Percentiles rank a stretch among this genome's conserved stretches.
These are phyloP conservation scores for Bauhinia variegata DNA, from an alignment of 306 rosid genomes.

Conservation along the genomic window DNA sequence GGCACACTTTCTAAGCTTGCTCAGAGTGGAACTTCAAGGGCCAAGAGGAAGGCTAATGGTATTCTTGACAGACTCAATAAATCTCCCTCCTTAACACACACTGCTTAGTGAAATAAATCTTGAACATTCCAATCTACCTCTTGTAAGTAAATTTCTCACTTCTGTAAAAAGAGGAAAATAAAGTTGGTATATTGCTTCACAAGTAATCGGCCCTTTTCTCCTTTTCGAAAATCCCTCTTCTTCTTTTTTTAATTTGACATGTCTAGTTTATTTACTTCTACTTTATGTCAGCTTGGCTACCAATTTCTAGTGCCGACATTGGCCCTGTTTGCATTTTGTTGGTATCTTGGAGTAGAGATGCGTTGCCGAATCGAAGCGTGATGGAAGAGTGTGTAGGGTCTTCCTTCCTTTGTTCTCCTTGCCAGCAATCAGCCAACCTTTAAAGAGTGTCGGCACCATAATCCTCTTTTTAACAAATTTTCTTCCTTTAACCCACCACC, in stretches of 20 bases:
- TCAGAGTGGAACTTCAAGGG: slow-evolving; percentile 65
- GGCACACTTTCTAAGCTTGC: slow-evolving; percentile 63
- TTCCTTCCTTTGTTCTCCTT: slow-evolving; percentile 26
- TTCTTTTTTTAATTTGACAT: no score
- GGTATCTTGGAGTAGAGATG: slow-evolving; percentile 25
- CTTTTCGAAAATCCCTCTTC: slow-evolving; percentile 17
- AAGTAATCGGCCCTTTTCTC: slow-evolving; percentile 25
- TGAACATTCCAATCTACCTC: slow-evolving; percentile 3
- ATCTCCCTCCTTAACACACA: slow-evolving; percentile 55
- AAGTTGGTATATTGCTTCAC: slow-evolving; percentile 24
- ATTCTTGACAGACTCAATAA: slow-evolving; percentile 65
- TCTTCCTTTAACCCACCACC: slow-evolving; percentile 4
- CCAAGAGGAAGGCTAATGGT: slow-evolving; percentile 70
- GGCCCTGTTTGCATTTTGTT: slow-evolving; percentile 36
- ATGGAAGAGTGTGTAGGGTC: slow-evolving; percentile 38
- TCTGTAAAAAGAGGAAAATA: slow-evolving; percentile 43
- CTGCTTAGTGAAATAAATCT: slow-evolving; percentile 55
- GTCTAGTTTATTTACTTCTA: slow-evolving; percentile 3
- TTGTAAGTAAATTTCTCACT: slow-evolving; percentile 37
- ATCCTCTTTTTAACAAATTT: slow-evolving; percentile 29
- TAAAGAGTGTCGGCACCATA: slow-evolving; percentile 55
- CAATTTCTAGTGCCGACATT: slow-evolving; percentile 38
- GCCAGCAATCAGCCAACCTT: slow-evolving; percentile 8
- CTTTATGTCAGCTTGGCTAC: slow-evolving; percentile 35
- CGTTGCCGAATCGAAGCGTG: slow-evolving; percentile 25